These are phyloP conservation scores for Dysphania ambrosioides DNA, from an alignment of 148 eudicot species.

Conservation along the genomic window DNA sequence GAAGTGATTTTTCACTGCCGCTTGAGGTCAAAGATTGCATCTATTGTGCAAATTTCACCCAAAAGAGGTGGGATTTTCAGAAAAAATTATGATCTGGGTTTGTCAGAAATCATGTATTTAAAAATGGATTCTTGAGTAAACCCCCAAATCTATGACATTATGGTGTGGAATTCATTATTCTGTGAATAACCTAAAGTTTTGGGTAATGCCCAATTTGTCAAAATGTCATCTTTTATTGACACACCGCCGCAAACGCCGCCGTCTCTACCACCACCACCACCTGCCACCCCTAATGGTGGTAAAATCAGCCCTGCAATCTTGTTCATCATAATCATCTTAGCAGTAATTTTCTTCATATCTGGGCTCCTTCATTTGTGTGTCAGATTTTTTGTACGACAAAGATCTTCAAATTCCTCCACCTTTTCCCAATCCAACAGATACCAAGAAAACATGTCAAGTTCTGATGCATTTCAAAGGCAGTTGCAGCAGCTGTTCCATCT, in stretches of 20 bases:
- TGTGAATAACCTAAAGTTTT: conserved; percentile 15
- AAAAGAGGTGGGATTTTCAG: conserved; percentile 11
- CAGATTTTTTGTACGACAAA: conserved; percentile 46
- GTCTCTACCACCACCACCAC: conserved; percentile 22
- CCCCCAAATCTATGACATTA: not conserved
- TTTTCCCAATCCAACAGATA: conserved; percentile 38
- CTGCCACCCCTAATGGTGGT: conserved; percentile 36
- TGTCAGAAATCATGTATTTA: conserved; percentile 19
- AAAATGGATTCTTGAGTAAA: conserved; percentile 19
- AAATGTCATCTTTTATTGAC: conserved; percentile 40
- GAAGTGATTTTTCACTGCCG: conserved; percentile 6
- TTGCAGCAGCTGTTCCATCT: conserved; percentile 69
- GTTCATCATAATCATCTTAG: conserved; percentile 46
- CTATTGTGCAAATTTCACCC: not conserved
- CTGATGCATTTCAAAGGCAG: conserved; percentile 55
- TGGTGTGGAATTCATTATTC: not conserved
- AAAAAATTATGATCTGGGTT: conserved; percentile 27
- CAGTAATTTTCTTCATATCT: conserved; percentile 53
- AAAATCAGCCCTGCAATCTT: conserved; percentile 49
- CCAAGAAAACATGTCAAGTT: conserved; percentile 42
- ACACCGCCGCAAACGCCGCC: conserved; percentile 30
- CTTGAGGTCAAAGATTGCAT: conserved; percentile 15
- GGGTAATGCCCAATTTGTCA: conserved; percentile 10
- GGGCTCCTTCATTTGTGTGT: conserved; percentile 51
- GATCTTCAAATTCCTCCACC: conserved; percentile 35